phyloP scores from a whole-genome alignment of 371 early-diverging fungal species.

The Mortierella sp. region DNA sequence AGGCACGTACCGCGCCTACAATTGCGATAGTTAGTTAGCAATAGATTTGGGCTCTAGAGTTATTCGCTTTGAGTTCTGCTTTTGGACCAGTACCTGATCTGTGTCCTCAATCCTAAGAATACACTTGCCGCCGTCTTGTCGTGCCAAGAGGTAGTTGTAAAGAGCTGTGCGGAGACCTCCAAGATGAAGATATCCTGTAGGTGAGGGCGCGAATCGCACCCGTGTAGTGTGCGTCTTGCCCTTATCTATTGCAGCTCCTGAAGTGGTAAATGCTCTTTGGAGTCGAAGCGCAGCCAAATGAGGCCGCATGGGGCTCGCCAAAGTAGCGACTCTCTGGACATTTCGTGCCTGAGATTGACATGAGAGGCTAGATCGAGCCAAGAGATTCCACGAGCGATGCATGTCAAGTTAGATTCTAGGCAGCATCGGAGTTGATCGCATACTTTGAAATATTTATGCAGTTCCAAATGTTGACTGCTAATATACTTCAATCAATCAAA shows the following conservation, averaged over 20 bases:
- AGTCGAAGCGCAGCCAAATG: not conserved
- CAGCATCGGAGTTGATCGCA: slow-evolving; percentile 1
- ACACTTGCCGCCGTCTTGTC: slow-evolving; percentile 80
- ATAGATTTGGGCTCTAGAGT: not conserved
- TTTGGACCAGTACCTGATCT: slow-evolving; percentile 73
- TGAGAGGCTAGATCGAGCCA: slow-evolving; percentile 6
- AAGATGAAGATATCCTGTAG: slow-evolving; percentile 93
- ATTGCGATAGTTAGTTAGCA: not conserved
- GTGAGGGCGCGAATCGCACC: slow-evolving; percentile 96
- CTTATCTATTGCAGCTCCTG: not conserved
- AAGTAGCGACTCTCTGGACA: not conserved
- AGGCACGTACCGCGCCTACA: slow-evolving; percentile 79
- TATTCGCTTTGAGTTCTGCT: not conserved
- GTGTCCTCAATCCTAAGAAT: slow-evolving; percentile 96
- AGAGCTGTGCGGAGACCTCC: slow-evolving; percentile 95
- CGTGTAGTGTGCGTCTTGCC: slow-evolving; percentile 60
- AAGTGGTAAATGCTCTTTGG: not conserved
- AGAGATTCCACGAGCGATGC: slow-evolving; percentile 32
- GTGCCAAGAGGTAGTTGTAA: slow-evolving; percentile 90
- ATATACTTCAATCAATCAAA: not conserved
- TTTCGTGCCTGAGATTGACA: slow-evolving; percentile 7
- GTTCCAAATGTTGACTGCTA: slow-evolving; percentile 5
- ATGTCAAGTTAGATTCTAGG: slow-evolving; percentile 13
- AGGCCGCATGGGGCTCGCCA: not conserved
- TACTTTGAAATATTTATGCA: not conserved